phyloP scores from a whole-genome alignment of 495 filamentous ascomycete species.

The Trichoderma parareesei region DNA sequence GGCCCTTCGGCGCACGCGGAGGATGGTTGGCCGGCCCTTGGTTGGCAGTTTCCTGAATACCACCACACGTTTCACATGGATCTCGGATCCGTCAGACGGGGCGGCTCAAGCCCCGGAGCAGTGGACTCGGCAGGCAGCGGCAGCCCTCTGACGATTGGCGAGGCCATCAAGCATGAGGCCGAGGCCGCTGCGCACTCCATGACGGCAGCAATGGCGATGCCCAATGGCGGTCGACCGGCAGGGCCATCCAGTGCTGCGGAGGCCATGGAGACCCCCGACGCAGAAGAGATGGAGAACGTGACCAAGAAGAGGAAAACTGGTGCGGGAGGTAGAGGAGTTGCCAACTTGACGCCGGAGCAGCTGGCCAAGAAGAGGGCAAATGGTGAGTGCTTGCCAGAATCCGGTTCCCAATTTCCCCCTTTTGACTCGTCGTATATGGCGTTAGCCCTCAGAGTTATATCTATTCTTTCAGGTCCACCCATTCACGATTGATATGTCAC shows the following conservation, averaged over 20 bases:
- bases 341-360: constrained; percentile 62
- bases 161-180: not conserved
- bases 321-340: constrained; percentile 48
- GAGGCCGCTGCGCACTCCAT: not conserved
- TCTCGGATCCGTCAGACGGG: not conserved
- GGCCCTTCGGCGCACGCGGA: not conserved
- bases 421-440: not conserved
- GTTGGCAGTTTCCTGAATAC: not conserved
- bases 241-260: not conserved
- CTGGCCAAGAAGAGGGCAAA: constrained; percentile 72
- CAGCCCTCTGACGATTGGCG: not conserved
- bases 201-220: not conserved
- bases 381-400: constrained; percentile 28
- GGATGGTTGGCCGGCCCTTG: not conserved
- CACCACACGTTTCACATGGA: not conserved
- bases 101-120: not conserved
- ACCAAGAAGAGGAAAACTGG: constrained; percentile 31
- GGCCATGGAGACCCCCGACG: not conserved
- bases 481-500: not conserved
- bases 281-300: constrained; percentile 11
- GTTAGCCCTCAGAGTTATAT: not conserved
- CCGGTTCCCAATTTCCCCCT: not conserved
- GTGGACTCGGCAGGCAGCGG: not conserved
- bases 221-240: not conserved
- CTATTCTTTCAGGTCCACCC: not conserved